These are phyloP conservation scores for Fusarium poae DNA, from an alignment of 2,329 filamentous ascomycete species.

Conservation along the genomic window DNA sequence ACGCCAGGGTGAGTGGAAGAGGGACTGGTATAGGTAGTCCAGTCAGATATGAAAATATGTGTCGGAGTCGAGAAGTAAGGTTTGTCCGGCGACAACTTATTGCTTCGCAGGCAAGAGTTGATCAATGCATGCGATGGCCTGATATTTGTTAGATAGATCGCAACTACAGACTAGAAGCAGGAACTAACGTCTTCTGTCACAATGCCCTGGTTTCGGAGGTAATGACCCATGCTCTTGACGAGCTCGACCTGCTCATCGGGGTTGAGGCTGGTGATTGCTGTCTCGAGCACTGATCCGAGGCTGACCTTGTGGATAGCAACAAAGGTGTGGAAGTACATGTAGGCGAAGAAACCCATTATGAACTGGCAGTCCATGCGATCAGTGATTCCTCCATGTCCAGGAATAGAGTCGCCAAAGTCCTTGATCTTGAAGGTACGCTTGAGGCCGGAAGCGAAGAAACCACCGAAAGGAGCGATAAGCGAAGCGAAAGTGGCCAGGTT, in stretches of 20 bases:
- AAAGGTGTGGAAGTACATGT: conserved; percentile 98
- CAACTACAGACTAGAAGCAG: not conserved
- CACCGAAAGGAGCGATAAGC: conserved; percentile 95
- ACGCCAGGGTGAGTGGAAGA: conserved; percentile 37
- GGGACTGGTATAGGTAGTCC: conserved; percentile 21
- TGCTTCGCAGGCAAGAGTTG: conserved; percentile 42
- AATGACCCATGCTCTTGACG: conserved; percentile 72
- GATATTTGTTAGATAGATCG: conserved; percentile 13
- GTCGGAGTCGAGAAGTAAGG: conserved; percentile 2
- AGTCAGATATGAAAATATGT: conserved; percentile 36
- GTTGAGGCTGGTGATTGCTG: conserved; percentile 88
- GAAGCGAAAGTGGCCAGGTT: conserved; percentile 94
- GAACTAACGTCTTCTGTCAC: conserved; percentile 52
- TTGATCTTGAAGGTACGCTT: conserved; percentile 99
- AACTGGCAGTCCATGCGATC: conserved; percentile 99
- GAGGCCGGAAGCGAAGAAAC: conserved; percentile 96
- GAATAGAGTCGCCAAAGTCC: conserved; percentile 98
- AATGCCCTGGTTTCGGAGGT: conserved; percentile 74
- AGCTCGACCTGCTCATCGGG: conserved; percentile 91
- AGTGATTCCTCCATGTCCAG: conserved; percentile 96
- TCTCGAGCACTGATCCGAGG: conserved; percentile 89
- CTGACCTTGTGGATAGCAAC: conserved; percentile 89
- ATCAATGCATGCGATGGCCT: conserved; percentile 49
- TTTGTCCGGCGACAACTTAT: conserved; percentile 30
- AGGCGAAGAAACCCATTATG: conserved; percentile 99